These are phyloP conservation scores for Geum urbanum DNA, from an alignment of 306 rosid genomes.

Conservation along the genomic window DNA sequence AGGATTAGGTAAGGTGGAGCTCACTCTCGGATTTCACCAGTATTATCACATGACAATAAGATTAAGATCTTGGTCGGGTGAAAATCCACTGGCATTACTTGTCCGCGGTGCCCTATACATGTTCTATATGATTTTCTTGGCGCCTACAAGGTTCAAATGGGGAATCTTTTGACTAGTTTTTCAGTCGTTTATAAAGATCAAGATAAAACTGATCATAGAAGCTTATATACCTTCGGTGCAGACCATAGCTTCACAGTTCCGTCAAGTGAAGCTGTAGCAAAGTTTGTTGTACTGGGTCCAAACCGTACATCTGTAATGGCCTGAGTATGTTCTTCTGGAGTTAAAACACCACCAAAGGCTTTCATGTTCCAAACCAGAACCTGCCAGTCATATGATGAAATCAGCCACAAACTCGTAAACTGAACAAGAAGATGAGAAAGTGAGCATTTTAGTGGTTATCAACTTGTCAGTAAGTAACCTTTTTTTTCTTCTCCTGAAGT, in stretches of 20 bases:
- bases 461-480: slow-evolving; percentile 37
- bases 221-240: slow-evolving; percentile 50
- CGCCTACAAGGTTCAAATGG: slow-evolving; percentile 23
- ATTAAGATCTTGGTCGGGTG: slow-evolving; percentile 52
- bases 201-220: slow-evolving; percentile 17
- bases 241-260: slow-evolving; percentile 61
- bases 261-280: slow-evolving; percentile 73
- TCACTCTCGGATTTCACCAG: slow-evolving; percentile 45
- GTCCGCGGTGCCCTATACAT: slow-evolving; percentile 44
- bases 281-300: slow-evolving; percentile 40
- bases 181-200: slow-evolving; percentile 1
- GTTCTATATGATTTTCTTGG: slow-evolving; percentile 25
- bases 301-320: slow-evolving; percentile 63
- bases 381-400: slow-evolving; percentile 30
- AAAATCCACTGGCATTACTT: slow-evolving; percentile 66
- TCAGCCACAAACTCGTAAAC: slow-evolving; percentile 25
- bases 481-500: slow-evolving; percentile 55
- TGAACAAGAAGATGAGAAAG: slow-evolving; percentile 18
- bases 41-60: slow-evolving; percentile 57
- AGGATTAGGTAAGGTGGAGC: slow-evolving; percentile 23
- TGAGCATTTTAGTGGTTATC: slow-evolving; percentile 16
- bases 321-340: slow-evolving; percentile 45
- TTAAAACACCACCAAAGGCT: slow-evolving; percentile 28
- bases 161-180: neutral
- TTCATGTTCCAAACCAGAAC: slow-evolving; percentile 60